These are phyloP conservation scores for Colletotrichum graminicola DNA, from an alignment of 2,329 filamentous ascomycete genomes.

Conservation along the genomic window DNA sequence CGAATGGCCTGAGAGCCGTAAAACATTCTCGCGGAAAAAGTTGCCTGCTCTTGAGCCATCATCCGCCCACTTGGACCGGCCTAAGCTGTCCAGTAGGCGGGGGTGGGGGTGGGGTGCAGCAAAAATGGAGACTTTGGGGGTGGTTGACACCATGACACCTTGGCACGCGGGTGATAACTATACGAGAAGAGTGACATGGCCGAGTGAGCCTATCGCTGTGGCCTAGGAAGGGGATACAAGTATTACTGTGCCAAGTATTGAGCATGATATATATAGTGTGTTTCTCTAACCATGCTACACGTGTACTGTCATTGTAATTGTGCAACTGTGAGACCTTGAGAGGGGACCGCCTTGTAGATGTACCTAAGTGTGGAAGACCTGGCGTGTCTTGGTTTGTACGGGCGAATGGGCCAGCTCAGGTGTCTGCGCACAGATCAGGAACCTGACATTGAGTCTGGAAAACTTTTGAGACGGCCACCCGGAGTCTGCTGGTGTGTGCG, in stretches of 20 bases:
- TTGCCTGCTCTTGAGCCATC: neutral
- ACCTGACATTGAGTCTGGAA: constrained; percentile 34
- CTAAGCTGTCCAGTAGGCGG: neutral
- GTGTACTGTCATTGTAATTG: too few species aligned
- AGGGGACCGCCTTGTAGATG: too few species aligned
- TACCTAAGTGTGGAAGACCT: neutral
- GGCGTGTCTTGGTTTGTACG: neutral
- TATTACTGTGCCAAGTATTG: too few species aligned
- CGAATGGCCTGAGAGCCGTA: neutral
- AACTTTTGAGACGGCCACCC: constrained; percentile 22
- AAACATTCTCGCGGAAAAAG: neutral
- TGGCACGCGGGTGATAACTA: neutral
- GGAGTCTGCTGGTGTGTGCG: neutral
- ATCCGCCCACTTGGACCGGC: neutral
- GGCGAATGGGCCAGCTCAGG: too few species aligned
- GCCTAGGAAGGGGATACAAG: neutral
- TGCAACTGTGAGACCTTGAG: too few species aligned
- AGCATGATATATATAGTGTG: too few species aligned
- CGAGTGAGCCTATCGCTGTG: neutral
- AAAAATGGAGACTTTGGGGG: neutral
- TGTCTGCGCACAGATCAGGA: constrained; percentile 1
- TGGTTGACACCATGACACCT: neutral
- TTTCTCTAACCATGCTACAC: too few species aligned
- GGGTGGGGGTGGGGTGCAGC: neutral
- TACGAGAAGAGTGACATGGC: neutral